Percentiles rank a stretch among this genome's conserved stretches.
Conservation (phyloP, 257 asterid genomes). For the Parsonsia alboflavescens region DNA sequence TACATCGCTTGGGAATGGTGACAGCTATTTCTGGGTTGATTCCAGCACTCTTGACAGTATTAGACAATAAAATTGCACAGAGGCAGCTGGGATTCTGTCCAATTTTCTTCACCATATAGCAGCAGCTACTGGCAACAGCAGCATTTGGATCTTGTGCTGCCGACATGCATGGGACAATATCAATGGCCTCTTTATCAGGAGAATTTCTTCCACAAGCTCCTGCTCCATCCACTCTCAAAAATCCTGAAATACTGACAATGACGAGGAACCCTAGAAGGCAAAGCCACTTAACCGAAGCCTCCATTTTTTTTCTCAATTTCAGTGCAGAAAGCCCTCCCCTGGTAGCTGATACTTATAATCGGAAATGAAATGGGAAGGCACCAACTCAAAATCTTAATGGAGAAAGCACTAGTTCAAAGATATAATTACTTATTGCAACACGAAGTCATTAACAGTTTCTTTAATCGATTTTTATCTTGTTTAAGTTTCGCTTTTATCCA, state of each 20-base stretch:
- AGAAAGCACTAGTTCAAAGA: slow-evolving; percentile 4
- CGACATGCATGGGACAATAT: slow-evolving; percentile 30
- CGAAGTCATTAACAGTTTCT: background rate
- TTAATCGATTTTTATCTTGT: background rate
- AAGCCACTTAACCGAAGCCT: slow-evolving; percentile 5
- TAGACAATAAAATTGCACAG: slow-evolving; percentile 53
- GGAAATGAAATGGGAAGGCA: background rate
- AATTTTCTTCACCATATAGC: slow-evolving; percentile 29
- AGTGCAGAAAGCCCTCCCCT: background rate
- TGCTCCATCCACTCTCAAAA: slow-evolving; percentile 2
- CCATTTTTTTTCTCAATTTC: slow-evolving; percentile 3
- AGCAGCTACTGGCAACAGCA: slow-evolving; percentile 32
- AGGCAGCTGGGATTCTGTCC: slow-evolving; percentile 43
- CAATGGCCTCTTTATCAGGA: slow-evolving; percentile 36
- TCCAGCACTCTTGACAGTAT: slow-evolving; percentile 41
- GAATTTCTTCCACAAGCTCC: slow-evolving; percentile 16
- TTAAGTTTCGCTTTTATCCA: background rate
- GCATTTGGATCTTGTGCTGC: slow-evolving; percentile 29
- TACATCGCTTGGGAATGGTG: slow-evolving; percentile 58
- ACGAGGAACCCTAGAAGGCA: background rate
- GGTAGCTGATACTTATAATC: background rate
- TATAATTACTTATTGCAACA: background rate
- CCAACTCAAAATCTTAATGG: background rate
- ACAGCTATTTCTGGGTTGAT: slow-evolving; percentile 44
- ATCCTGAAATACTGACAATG: slow-evolving; percentile 6